Base-by-base conservation (phyloP, 768 basidiomycete species). In the Lentinula lateritia region DNA sequence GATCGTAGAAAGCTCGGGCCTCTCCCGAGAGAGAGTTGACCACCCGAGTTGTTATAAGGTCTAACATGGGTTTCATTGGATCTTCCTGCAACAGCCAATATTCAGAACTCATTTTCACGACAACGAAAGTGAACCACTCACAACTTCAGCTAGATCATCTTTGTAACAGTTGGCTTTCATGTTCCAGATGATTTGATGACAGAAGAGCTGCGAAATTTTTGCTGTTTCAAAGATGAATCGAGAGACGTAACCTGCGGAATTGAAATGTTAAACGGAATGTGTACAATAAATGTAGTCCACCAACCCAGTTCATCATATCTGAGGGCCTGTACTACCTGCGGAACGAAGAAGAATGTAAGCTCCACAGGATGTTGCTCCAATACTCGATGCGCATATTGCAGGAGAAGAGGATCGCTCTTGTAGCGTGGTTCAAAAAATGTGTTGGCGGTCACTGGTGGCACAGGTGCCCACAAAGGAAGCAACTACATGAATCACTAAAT, bases 171-270 rank as follows among this genome's bases (percentile, higher is more conserved):
- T 99, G 5, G 97, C 97, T 69, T 96, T 96, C 97, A 98, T 98
- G 72, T 98, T 99, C 97, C 97, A 99, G 64, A 99, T 93, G 65
- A 98, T 98, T 76, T 99, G 97, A 71, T 99, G 97, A 70, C 97
- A 99, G 78, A 99, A 99, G 23, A 94, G 74, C 71, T 96, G 95
- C 1, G 96, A 98, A 57, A 98, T 93, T 75, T 93, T 96, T 6
- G 96, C 90, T 0, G 95, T 97, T 76, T 98, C 95, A 65, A 95
- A 94, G 66, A 98, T 93, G 80, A 98, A 99, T 20, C 88, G 86
- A 61, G 90, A 85, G 34, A 98, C 93, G 74, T 98, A 98, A 16
- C 93, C 96, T 95, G 64, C 2, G 35, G 15, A 52, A 43, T 54
- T 18, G n/a, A 16, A 39, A 56, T 61, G 6, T 43, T 39, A 16